These are phyloP conservation scores for Beauveria caledonica DNA, from an alignment of 2,329 filamentous ascomycete species.

Conservation along the genomic window DNA sequence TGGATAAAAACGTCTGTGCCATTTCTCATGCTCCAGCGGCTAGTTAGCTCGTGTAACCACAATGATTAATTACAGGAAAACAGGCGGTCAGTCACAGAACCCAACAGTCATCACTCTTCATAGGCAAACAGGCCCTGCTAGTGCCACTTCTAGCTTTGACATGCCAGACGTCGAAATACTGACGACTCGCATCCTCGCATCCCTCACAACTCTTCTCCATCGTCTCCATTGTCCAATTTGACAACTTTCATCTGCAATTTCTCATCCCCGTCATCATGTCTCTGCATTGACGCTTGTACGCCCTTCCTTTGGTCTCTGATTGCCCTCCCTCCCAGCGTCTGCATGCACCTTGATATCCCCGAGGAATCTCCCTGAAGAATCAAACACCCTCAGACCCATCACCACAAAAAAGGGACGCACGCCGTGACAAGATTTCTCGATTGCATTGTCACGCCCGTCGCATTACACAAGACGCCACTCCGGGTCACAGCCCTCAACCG, in stretches of 20 bases:
- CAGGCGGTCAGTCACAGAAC: not conserved
- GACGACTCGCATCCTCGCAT: not conserved
- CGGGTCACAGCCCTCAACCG: not conserved
- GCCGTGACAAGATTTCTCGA: not conserved
- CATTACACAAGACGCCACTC: conserved; percentile 6
- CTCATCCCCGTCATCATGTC: not conserved
- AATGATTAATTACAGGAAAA: too few relatives aligned
- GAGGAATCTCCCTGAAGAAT: not conserved
- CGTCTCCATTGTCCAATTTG: not conserved
- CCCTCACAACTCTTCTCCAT: not conserved
- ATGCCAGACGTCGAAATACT: not conserved
- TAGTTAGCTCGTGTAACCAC: not conserved
- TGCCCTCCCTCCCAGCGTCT: not conserved
- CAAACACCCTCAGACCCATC: not conserved
- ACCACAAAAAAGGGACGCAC: not conserved
- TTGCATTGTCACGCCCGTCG: not conserved
- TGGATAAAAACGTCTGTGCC: not conserved
- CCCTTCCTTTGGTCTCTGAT: not conserved
- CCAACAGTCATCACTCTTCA: too few relatives aligned
- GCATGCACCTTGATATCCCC: conserved; percentile 9
- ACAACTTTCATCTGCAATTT: not conserved
- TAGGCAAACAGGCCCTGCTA: not conserved
- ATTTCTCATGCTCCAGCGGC: not conserved
- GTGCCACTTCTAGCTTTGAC: not conserved
- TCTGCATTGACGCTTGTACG: not conserved